Evolutionary conservation across 2,329 filamentous ascomycete genomes (phyloP), one percentile per base, ranked within the genome.

Genomic region (Botrytis sinoallii): DNA sequence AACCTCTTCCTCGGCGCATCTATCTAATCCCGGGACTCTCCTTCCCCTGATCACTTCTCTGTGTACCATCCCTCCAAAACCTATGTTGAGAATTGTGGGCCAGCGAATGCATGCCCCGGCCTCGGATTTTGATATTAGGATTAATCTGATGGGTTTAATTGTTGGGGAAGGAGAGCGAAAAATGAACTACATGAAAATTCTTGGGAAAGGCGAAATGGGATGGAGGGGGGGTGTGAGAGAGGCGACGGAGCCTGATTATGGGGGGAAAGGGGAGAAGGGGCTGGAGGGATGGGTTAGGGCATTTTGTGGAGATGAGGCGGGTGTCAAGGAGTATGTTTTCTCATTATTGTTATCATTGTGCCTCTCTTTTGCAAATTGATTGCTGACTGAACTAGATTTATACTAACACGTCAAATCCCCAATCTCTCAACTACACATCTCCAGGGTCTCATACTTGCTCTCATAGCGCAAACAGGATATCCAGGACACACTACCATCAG

Each of bases 371-470:
- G 20, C 22, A 7, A 12, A 3, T 14, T 20, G 1, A 8, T 57
- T 0, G 29, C 3, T 29, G 29, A 57, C 3, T 57, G 14, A 18
- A 8, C 9, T n/a, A 81, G 82, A 12, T 89, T 89, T 77, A 81
- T 82, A 14, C 81, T 89, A 12, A 85, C 88, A 76, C 83, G 88
- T 2, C 84, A 84, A 44, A 85, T 89, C 20, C 85, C 84, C 32
- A 89, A 89, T 77, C 82, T 88, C 74, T 87, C 89, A 77, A 84
- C 83, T n/a, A 81, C 81, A 71, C 88, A 87, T 84, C 80, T 89
- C 22, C 86, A 88, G 78, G 86, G 87, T 14, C 85, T 87, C 75
- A 82, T 89, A 44, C 84, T 87, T 52, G 85, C 83, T 72, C 82
- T 89, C 12, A 81, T 89, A 16, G 85, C 85, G 1, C 80, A 84